Evolutionary conservation across 2,329 filamentous ascomycete species (phyloP), one percentile per base, ranked within the genome.

Genomic region (Aspergillus transmontanensis): DNA sequence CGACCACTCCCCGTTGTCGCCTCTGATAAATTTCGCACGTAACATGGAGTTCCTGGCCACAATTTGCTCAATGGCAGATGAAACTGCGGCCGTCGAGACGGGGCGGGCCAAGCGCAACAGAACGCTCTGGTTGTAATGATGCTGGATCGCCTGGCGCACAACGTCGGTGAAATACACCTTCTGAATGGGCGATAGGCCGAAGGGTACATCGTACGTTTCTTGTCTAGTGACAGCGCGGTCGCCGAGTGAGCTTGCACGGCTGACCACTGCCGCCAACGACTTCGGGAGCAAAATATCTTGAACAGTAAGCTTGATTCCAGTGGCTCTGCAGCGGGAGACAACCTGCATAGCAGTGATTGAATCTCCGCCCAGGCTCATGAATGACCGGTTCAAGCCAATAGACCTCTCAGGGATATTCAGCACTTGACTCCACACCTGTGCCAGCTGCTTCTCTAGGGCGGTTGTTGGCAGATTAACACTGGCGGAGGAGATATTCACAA

Each of bases 141-240:
- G 57, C 69, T 72, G 68, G 0, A 67, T 54, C 12, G 12, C 26
- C 11, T 30, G 23, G 23, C 46, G 46, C 6, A 50, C 46, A 30
- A 50, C 46, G 19, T 50, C 46, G 26, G 30, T 50, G n/a, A 66
- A 66, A 54, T 61, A 67, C 1, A 66, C 48, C 14, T 62, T 26
- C n/a, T 68, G 66, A 10, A 65, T 63, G 0, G 64, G 64, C 10
- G 64, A 68, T 3, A 67, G 61, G 23, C 46, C 9, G 16, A 50
- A 50, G 4, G 46, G 46, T 7, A 30, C 16, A 50, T 50, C 46
- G 16, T 50, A 50, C 16, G 4, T 28, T 50, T 50, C 46, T 30
- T 50, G 23, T n/a, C 46, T 30, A 30, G 23, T 50, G 16, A 30
- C 26, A 19, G 46, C 23, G 26, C 14, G 12, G 46, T 19, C 12